Conservation (phyloP, 345 rosid genomes). For the Geranium rotundifolium region DNA sequence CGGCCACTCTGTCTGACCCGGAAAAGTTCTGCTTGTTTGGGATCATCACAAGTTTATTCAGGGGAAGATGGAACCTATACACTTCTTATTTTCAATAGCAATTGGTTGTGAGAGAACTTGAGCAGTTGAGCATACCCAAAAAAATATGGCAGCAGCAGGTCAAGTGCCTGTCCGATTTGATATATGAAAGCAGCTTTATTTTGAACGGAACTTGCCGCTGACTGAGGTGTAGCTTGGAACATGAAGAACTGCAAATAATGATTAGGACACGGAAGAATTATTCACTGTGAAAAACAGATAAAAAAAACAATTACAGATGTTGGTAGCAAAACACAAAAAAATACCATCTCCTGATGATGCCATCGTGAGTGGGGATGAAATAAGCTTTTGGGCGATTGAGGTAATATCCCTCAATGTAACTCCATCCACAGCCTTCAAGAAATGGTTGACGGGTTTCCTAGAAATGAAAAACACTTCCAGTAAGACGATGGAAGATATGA, state of each 20-base stretch:
- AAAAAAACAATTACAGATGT: neutral
- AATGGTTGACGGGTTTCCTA: slow-evolving; percentile 73
- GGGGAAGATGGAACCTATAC: slow-evolving; percentile 1
- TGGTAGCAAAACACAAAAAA: neutral
- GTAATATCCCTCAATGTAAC: slow-evolving; percentile 51
- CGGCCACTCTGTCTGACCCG: neutral
- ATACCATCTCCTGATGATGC: slow-evolving; percentile 93
- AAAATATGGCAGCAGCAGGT: slow-evolving; percentile 6
- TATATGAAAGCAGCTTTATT: slow-evolving; percentile 8
- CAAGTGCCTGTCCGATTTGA: slow-evolving; percentile 5
- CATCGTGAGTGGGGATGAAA: slow-evolving; percentile 78
- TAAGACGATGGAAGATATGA: no score
- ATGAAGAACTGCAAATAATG: slow-evolving; percentile 27
- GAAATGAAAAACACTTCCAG: neutral
- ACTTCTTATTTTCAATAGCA: slow-evolving; percentile 13
- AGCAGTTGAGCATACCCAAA: slow-evolving; percentile 5
- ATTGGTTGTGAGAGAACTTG: slow-evolving; percentile 2
- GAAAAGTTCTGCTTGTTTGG: neutral
- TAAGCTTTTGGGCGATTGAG: slow-evolving; percentile 36
- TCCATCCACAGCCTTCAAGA: slow-evolving; percentile 55
- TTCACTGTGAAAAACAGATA: neutral
- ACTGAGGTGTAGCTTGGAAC: slow-evolving; percentile 65
- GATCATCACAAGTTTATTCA: slow-evolving; percentile 17
- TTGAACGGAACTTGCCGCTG: slow-evolving; percentile 41
- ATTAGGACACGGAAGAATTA: slow-evolving; percentile 1